Evolutionary conservation across 345 rosid species (phyloP), one percentile per base, ranked within the genome.

Genomic region (Euphorbia pulcherrima): DNA sequence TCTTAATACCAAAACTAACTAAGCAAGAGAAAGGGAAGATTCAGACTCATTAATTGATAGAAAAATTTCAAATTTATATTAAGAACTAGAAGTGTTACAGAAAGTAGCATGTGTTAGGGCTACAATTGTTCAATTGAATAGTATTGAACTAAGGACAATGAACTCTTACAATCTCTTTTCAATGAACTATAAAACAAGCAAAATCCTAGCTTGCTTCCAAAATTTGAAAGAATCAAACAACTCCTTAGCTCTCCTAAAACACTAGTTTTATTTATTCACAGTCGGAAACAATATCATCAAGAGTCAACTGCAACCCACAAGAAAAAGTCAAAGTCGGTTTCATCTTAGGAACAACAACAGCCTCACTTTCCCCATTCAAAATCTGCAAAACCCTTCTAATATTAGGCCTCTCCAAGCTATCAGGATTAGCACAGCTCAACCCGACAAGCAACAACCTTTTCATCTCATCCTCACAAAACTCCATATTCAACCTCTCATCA

Each of bases 381-480:
- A 94, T 83, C 78, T 91, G 99, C 66, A 94, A 83, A 21, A 89
- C 92, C 75, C 88, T 88, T 68, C 99, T 91, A 83, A 87, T 88
- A 0, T 89, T 80, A 64, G 99, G 96, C 76, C 96, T 85, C 80
- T 81, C 81, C 4, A 72, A 60, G 73, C 91, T 77, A 72, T 88
- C 92, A 0, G 99, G 97, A 75, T 91, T 88, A 0, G 94, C 96
- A 66, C 97, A 94, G 62, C 83, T 88, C 68, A 89, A 68, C 16
- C 97, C 99, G 6, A 94, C 78, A 30, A 91, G 85, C 72, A 94
- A 71, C 68, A 94, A 86, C 79, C 79, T 94, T 87, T 70, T 88
- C 96, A 89, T 91, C 74, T 88, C 93, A 44, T 77, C 92, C 53
- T 77, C 88, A 13, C 80, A 57, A 23, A 83, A 85, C 64, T 80